Conservation (phyloP, 1,284 basidiomycete genomes). For the Thelephora terrestris region DNA sequence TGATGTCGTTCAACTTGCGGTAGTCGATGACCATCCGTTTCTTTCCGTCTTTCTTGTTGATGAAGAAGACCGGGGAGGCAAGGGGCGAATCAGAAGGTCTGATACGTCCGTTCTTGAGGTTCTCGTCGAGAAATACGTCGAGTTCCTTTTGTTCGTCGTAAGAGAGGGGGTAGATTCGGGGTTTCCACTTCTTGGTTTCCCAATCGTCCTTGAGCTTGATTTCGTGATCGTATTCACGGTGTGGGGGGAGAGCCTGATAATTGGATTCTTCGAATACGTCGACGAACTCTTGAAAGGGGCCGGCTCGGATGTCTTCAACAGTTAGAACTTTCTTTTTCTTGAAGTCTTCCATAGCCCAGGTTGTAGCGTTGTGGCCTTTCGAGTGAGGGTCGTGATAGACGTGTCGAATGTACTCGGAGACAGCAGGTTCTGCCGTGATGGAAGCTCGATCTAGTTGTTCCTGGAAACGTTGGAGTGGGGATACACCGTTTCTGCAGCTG, state of each 20-base stretch:
- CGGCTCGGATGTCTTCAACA: slow-evolving; percentile 9
- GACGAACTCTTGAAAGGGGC: slow-evolving; percentile 7
- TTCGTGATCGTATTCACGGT: slow-evolving; percentile 12
- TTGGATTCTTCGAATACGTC: slow-evolving; percentile 10
- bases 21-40: slow-evolving; percentile 24
- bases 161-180: slow-evolving; percentile 18
- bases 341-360: no score
- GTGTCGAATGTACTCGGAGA: slow-evolving; percentile 5
- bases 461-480: not conserved
- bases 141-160: slow-evolving; percentile 15
- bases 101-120: slow-evolving; percentile 16
- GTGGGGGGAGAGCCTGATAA: slow-evolving; percentile 8
- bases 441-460: slow-evolving; percentile 1
- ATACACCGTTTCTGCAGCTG: not conserved
- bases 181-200: slow-evolving; percentile 3
- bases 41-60: slow-evolving; percentile 30
- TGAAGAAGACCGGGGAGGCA: slow-evolving; percentile 27
- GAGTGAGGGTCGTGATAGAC: slow-evolving; percentile 5
- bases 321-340: not conserved
- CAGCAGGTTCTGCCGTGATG: not conserved
- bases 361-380: no score
- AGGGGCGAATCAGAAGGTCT: slow-evolving; percentile 17
- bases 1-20: slow-evolving; percentile 9
- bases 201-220: slow-evolving; percentile 9
- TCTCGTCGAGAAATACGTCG: slow-evolving; percentile 18